Evolutionary conservation across 2,329 filamentous ascomycete species (phyloP).

Genomic region (Alternaria sp.): DNA sequence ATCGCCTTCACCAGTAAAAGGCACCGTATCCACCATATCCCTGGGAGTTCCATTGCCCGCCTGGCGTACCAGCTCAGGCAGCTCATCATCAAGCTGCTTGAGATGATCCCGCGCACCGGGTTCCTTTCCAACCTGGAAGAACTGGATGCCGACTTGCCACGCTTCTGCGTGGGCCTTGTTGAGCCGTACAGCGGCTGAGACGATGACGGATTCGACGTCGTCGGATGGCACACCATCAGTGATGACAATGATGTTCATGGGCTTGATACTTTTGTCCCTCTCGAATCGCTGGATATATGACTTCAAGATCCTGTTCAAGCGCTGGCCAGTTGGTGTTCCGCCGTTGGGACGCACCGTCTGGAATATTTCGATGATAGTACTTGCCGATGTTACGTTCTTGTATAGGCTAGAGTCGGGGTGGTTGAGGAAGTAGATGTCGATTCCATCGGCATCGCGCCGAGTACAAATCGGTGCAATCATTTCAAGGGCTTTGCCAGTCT

Average conservation of each 20-base stretch:
- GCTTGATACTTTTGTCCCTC: constrained; percentile 66
- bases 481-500: constrained; percentile 74
- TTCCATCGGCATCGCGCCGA: constrained; percentile 78
- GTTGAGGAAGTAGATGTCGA: constrained; percentile 94
- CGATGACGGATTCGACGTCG: constrained; percentile 73
- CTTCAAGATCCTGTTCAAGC: constrained; percentile 74
- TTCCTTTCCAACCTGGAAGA: constrained; percentile 91
- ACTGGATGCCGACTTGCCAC: constrained; percentile 91
- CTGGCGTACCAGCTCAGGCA: constrained; percentile 61
- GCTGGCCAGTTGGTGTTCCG: constrained; percentile 76
- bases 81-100: constrained; percentile 76
- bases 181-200: constrained; percentile 72
- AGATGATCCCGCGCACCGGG: constrained; percentile 70
- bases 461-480: constrained; percentile 85
- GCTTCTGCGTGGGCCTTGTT: constrained; percentile 73
- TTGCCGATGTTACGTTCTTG: constrained; percentile 67
- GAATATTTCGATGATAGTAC: constrained; percentile 74
- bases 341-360: constrained; percentile 68
- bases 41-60: constrained; percentile 64
- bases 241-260: constrained; percentile 90
- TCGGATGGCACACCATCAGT: constrained; percentile 87
- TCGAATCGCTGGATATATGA: constrained; percentile 72
- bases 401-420: constrained; percentile 67
- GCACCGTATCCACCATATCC: constrained; percentile 92
- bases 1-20: constrained; percentile 67